Percentiles rank a stretch among this genome's conserved stretches.
phyloP scores from a whole-genome alignment of 768 basidiomycete genomes.

The Trametes maxima region DNA sequence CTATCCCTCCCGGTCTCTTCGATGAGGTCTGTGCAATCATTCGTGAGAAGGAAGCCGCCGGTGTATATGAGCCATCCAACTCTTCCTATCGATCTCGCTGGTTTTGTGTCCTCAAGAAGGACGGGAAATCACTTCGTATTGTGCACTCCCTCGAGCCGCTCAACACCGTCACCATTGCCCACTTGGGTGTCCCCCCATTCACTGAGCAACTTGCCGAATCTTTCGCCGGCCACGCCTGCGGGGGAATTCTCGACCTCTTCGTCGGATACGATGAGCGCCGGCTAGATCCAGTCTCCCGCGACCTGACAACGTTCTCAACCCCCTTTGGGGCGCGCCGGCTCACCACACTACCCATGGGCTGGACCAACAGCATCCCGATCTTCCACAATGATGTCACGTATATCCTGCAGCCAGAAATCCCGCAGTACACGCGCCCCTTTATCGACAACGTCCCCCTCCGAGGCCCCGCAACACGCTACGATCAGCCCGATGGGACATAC shows the following conservation, averaged over 20 bases:
- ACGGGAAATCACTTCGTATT: conserved; percentile 23
- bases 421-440: conserved; percentile 17
- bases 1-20: conserved; percentile 28
- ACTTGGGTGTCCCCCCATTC: conserved; percentile 21
- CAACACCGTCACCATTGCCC: conserved; percentile 23
- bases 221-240: conserved; percentile 19
- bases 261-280: conserved; percentile 16
- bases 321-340: conserved; percentile 16
- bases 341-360: conserved; percentile 21
- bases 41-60: conserved; percentile 38
- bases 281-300: conserved; percentile 4
- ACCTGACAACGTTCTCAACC: conserved; percentile 20
- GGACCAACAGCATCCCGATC: conserved; percentile 25
- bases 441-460: conserved; percentile 25
- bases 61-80: conserved; percentile 44
- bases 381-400: conserved; percentile 19
- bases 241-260: conserved; percentile 39
- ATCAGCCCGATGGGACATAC: conserved; percentile 8
- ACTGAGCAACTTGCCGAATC: conserved; percentile 21
- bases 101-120: conserved; percentile 42
- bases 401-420: conserved; percentile 21
- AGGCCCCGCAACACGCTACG: conserved; percentile 21
- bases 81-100: conserved; percentile 23
- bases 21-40: conserved; percentile 37
- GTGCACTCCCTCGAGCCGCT: conserved; percentile 33